Percentiles rank a stretch among this genome's conserved stretches.
Conservation (phyloP, 1,284 basidiomycete species). For the Naganishia albida region DNA sequence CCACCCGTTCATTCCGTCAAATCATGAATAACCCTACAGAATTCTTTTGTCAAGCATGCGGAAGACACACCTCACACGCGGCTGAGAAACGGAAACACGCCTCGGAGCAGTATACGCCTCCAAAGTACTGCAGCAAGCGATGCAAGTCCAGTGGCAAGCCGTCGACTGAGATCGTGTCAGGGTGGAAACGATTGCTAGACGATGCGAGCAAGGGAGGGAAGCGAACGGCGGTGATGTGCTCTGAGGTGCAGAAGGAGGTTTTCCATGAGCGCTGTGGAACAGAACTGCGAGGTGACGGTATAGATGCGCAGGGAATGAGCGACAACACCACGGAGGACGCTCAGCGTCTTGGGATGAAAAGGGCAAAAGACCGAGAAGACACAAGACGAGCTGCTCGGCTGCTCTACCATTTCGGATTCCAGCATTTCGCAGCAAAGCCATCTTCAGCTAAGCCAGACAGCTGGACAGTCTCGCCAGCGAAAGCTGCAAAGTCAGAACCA, state of each 20-base stretch:
- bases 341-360: conserved; percentile 21
- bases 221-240: conserved; percentile 10
- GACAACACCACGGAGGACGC: background rate
- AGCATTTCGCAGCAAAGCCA: conserved; percentile 7
- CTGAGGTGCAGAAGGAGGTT: conserved; percentile 24
- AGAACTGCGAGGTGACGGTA: too few species aligned
- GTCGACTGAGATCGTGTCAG: background rate
- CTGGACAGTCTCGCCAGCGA: background rate
- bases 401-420: conserved; percentile 24
- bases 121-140: conserved; percentile 26
- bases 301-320: background rate
- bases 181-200: conserved; percentile 11
- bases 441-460: background rate
- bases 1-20: background rate
- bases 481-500: background rate
- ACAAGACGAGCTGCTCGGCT: conserved; percentile 26
- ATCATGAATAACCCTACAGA: conserved; percentile 2
- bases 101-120: background rate
- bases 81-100: conserved; percentile 4
- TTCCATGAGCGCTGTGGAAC: background rate
- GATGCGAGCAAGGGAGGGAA: conserved; percentile 4
- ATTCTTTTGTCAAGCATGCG: conserved; percentile 30
- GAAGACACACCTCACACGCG: conserved; percentile 28
- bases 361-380: conserved; percentile 24
- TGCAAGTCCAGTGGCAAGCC: conserved; percentile 22